Conservation (phyloP, 176 grass and related monocot genomes). For the Alopecurus myosuroides region DNA sequence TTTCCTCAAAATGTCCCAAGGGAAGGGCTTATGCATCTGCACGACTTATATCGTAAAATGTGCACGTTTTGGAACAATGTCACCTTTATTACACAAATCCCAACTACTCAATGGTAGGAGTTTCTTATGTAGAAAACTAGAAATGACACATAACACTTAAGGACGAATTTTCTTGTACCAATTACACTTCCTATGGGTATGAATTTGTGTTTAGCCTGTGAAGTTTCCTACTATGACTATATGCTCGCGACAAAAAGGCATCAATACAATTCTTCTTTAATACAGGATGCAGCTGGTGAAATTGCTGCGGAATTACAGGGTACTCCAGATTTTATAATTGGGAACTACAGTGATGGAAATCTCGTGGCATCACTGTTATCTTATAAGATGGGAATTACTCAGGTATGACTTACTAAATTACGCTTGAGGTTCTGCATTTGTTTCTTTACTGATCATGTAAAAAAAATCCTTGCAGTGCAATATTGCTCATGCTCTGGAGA, state of each 20-base stretch:
- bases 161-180: neutral
- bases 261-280: neutral
- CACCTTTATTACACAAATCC: neutral
- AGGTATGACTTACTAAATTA: constrained; percentile 39
- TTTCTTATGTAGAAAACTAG: neutral
- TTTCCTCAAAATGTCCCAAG: neutral
- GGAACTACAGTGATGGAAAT: constrained; percentile 98
- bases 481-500: constrained; percentile 96
- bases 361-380: constrained; percentile 91
- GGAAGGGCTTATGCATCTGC: neutral
- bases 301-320: constrained; percentile 85
- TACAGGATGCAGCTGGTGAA: constrained; percentile 86
- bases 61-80: neutral
- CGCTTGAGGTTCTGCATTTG: neutral
- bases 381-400: constrained; percentile 86
- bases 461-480: constrained; percentile 62
- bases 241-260: neutral
- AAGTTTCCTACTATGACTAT: neutral
- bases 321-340: constrained; percentile 88
- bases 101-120: neutral
- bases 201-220: constrained; percentile 1
- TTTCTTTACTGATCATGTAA: constrained; percentile 12
- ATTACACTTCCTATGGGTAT: neutral
- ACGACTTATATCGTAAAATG: neutral
- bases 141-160: neutral